These are phyloP conservation scores for Carpinus fangiana DNA, from an alignment of 306 rosid genomes.

Conservation along the genomic window DNA sequence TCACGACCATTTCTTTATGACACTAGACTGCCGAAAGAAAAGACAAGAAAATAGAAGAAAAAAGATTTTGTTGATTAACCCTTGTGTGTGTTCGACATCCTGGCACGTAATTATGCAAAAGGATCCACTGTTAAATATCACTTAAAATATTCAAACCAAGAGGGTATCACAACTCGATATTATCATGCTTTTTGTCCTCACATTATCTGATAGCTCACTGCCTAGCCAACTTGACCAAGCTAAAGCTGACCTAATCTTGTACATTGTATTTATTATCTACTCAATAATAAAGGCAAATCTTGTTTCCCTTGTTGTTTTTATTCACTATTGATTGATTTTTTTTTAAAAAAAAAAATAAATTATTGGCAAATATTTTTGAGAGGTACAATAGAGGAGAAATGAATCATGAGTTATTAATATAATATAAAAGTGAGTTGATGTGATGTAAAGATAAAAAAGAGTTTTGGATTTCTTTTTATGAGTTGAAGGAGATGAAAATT, in stretches of 20 bases:
- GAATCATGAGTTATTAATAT: no score
- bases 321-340: slow-evolving; percentile 7
- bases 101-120: slow-evolving; percentile 58
- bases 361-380: no score
- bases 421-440: no score
- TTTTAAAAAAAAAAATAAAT: no score
- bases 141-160: slow-evolving; percentile 19
- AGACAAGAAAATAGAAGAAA: slow-evolving; percentile 67
- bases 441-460: no score
- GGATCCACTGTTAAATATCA: slow-evolving; percentile 27
- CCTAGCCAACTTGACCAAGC: slow-evolving; percentile 41
- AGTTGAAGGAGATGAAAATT: slow-evolving; percentile 39
- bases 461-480: slow-evolving; percentile 1
- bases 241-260: slow-evolving; percentile 31
- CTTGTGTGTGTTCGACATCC: slow-evolving; percentile 49
- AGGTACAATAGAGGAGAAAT: no score
- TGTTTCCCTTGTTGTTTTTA: slow-evolving; percentile 22
- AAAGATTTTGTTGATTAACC: slow-evolving; percentile 47
- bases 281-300: slow-evolving; percentile 37
- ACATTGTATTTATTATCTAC: slow-evolving; percentile 12
- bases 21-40: slow-evolving; percentile 45
- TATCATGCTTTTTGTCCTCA: slow-evolving; percentile 46
- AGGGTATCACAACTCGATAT: slow-evolving; percentile 44
- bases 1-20: slow-evolving; percentile 23
- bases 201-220: slow-evolving; percentile 25